A percentile compares a stretch with the other conserved stretches of the same genome.
Evolutionary conservation across 140 eudicot genomes (phyloP).

Genomic region (Oenanthe javanica): DNA sequence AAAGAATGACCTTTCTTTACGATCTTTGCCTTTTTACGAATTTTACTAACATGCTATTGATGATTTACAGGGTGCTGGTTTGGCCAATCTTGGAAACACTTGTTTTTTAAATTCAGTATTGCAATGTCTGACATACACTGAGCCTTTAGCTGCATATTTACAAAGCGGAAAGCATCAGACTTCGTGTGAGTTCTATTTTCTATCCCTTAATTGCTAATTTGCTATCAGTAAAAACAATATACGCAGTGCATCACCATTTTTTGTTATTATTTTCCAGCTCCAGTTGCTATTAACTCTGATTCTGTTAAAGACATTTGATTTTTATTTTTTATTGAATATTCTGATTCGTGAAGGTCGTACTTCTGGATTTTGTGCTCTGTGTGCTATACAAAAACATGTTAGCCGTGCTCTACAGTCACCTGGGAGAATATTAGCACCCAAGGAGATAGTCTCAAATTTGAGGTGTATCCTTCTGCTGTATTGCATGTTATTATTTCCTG

Average conservation of each 20-base stretch:
- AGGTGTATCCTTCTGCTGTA: constrained; percentile 62
- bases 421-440: constrained; percentile 87
- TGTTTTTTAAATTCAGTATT: constrained; percentile 90
- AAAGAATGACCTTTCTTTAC: neutral
- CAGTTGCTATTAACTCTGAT: neutral
- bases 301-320: neutral
- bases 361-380: constrained; percentile 91
- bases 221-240: neutral
- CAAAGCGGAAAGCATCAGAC: constrained; percentile 86
- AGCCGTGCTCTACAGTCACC: constrained; percentile 82
- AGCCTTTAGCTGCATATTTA: constrained; percentile 90
- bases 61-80: constrained; percentile 85
- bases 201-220: neutral
- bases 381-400: constrained; percentile 94
- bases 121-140: constrained; percentile 93
- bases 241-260: neutral
- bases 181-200: constrained; percentile 55
- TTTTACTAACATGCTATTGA: neutral
- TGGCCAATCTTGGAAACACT: constrained; percentile 95
- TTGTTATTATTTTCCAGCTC: neutral
- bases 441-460: constrained; percentile 84
- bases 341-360: constrained; percentile 48
- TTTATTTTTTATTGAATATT: neutral
- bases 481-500: neutral
- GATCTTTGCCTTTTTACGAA: neutral